Conservation (phyloP, 768 basidiomycete genomes). For the Mrakia hoshinonis region DNA sequence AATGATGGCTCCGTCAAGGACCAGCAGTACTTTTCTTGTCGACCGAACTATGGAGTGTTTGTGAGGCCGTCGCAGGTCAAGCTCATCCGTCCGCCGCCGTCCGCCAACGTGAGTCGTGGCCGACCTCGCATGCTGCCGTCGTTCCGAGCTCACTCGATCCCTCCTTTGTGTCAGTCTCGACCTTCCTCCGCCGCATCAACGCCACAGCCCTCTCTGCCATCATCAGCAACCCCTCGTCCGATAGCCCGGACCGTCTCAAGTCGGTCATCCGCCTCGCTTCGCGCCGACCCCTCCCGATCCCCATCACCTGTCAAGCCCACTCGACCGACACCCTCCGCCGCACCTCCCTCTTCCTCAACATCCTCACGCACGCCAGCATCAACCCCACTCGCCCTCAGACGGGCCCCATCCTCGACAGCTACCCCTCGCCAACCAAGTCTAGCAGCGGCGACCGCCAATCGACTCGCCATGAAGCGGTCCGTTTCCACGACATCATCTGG, state of each 20-base stretch:
- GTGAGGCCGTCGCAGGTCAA: constrained; percentile 78
- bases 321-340: neutral
- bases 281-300: neutral
- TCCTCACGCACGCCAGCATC: neutral
- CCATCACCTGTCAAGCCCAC: neutral
- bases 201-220: neutral
- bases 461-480: neutral
- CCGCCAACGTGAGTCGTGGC: constrained; percentile 15
- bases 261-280: neutral
- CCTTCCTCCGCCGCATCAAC: constrained; percentile 19
- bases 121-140: constrained; percentile 3
- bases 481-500: neutral
- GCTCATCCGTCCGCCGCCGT: constrained; percentile 42
- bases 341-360: neutral
- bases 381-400: neutral
- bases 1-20: constrained; percentile 87
- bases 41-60: constrained; percentile 71
- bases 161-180: constrained; percentile 22
- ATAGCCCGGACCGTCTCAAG: constrained; percentile 1
- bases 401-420: neutral
- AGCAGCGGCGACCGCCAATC: neutral
- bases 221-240: constrained; percentile 15
- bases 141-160: constrained; percentile 31
- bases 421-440: neutral
- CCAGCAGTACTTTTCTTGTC: constrained; percentile 71